phyloP scores from a whole-genome alignment of 73 alveolate species.

The Blepharisma japonicum region DNA sequence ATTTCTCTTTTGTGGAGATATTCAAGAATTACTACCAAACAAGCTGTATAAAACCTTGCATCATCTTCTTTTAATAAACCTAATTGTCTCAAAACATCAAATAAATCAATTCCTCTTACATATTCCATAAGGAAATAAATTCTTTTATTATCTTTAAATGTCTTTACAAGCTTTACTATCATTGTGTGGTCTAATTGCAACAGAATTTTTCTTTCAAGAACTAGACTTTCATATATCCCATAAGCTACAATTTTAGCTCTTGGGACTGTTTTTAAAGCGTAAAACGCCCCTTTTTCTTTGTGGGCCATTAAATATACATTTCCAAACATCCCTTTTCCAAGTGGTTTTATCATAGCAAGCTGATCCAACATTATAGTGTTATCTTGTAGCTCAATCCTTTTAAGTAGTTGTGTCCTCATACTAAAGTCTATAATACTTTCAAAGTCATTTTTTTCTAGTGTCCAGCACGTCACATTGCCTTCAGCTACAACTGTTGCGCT shows the following conservation, averaged over 20 bases:
- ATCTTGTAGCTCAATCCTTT: constrained; percentile 40
- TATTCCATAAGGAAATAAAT: constrained; percentile 70
- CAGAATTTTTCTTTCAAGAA: constrained; percentile 36
- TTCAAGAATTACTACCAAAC: constrained; percentile 21
- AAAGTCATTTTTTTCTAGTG: constrained; percentile 50
- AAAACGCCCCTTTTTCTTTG: constrained; percentile 38
- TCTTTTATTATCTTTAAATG: constrained; percentile 56
- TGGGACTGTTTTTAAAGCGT: constrained; percentile 51
- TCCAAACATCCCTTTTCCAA: constrained; percentile 60
- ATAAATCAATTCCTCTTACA: constrained; percentile 68
- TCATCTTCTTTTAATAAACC: constrained; percentile 41
- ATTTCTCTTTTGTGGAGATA: constrained; percentile 11
- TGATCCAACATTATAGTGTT: constrained; percentile 35
- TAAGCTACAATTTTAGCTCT: constrained; percentile 35
- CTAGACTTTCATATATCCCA: constrained; percentile 38
- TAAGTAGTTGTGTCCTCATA: constrained; percentile 33
- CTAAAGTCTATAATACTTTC: constrained; percentile 51
- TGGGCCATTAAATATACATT: constrained; percentile 45
- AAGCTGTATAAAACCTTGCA: constrained; percentile 23
- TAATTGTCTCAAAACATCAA: constrained; percentile 46
- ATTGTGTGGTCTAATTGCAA: constrained; percentile 76
- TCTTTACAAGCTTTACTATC: constrained; percentile 65
- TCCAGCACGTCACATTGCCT: constrained; percentile 44
- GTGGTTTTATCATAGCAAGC: constrained; percentile 28
- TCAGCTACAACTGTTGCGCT: constrained; percentile 29